Conservation (phyloP, 371 early-diverging fungal genomes). For the Mucor sp. region DNA sequence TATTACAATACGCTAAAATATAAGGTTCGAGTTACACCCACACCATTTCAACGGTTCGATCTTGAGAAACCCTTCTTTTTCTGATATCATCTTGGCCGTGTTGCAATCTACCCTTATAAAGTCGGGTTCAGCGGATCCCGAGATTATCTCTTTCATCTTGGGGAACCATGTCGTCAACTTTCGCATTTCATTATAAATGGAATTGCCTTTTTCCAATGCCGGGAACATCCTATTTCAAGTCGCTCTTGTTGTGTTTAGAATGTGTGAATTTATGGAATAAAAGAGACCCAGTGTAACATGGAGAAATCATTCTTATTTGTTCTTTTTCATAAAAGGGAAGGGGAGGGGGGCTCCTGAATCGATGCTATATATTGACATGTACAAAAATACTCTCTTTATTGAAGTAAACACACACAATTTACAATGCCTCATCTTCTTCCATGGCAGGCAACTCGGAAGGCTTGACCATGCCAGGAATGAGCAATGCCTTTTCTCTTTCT, state of each 20-base stretch:
- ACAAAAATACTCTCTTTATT: not conserved
- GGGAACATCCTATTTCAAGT: not conserved
- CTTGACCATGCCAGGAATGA: conserved; percentile 96
- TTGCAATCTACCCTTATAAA: not conserved
- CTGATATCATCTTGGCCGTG: not conserved
- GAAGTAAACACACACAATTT: not conserved
- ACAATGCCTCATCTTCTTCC: conserved; percentile 65
- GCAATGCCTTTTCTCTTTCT: conserved; percentile 81
- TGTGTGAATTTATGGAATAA: not conserved
- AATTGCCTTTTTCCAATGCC: not conserved
- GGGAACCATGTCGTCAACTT: not conserved
- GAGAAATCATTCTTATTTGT: not conserved
- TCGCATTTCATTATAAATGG: not conserved
- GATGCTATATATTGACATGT: not conserved
- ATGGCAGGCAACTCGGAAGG: conserved; percentile 82
- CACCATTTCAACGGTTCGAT: not conserved
- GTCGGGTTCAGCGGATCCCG: not conserved
- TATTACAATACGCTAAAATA: not conserved
- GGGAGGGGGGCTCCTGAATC: not conserved
- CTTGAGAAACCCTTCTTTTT: not conserved
- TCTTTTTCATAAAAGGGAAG: not conserved
- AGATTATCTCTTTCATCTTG: not conserved
- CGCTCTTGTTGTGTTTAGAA: not conserved
- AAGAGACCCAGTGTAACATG: not conserved
- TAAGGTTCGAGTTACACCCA: not conserved